These are phyloP conservation scores for Gastrolobium villosum DNA, from an alignment of 306 rosid species.

Conservation along the genomic window DNA sequence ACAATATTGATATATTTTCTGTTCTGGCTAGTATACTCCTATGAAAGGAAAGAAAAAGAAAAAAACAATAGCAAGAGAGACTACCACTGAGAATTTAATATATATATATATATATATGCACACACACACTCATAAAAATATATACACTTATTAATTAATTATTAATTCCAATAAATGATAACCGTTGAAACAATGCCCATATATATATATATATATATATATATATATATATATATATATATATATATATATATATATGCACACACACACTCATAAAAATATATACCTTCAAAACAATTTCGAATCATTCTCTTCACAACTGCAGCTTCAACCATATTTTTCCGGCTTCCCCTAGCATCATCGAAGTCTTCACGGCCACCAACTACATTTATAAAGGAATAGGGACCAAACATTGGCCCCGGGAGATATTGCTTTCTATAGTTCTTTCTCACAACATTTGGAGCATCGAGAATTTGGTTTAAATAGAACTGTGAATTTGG, in stretches of 20 bases:
- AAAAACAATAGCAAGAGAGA: slow-evolving; percentile 19
- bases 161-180: too few species aligned
- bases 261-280: background rate
- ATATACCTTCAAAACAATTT: slow-evolving; percentile 67
- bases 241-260: background rate
- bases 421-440: slow-evolving; percentile 65
- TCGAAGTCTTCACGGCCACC: slow-evolving; percentile 80
- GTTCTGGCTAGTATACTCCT: background rate
- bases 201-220: background rate
- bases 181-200: too few species aligned
- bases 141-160: too few species aligned
- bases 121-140: background rate
- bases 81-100: background rate
- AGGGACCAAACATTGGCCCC: slow-evolving; percentile 74
- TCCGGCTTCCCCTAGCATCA: slow-evolving; percentile 74
- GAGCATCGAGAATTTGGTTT: slow-evolving; percentile 64
- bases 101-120: background rate
- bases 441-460: slow-evolving; percentile 57
- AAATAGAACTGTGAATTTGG: slow-evolving; percentile 72
- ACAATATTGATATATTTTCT: slow-evolving; percentile 1
- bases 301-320: slow-evolving; percentile 62
- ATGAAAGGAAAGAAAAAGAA: slow-evolving; percentile 3
- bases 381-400: slow-evolving; percentile 74
- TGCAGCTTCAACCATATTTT: slow-evolving; percentile 78
- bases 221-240: background rate